A percentile compares a stretch with the other conserved stretches of the same genome.
Conservation (phyloP, 257 asterid genomes). For the Nicotiana otophora region DNA sequence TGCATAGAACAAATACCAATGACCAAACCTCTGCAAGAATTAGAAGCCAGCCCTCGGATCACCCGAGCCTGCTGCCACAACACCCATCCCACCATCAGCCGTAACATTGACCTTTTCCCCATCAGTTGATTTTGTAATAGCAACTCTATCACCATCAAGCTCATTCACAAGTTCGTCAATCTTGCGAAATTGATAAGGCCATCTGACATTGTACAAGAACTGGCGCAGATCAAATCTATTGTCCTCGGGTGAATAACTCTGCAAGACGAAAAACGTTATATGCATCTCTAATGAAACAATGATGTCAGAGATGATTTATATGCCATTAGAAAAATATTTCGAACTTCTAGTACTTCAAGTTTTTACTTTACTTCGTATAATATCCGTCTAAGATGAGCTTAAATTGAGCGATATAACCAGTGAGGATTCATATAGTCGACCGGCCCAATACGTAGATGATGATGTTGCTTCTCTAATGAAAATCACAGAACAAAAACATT, state of each 20-base stretch:
- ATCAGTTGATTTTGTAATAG: conserved; percentile 6
- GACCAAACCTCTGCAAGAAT: conserved; percentile 19
- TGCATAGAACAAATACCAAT: conserved; percentile 35
- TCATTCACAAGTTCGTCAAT: conserved; percentile 69
- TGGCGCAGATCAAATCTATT: conserved; percentile 92
- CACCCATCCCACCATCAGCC: conserved; percentile 67
- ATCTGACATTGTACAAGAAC: conserved; percentile 72
- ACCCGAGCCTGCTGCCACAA: conserved; percentile 78
- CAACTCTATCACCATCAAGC: conserved; percentile 23
- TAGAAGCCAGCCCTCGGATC: conserved; percentile 80
- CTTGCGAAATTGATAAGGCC: conserved; percentile 86
- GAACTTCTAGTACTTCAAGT: too few species aligned
- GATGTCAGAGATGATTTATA: neutral
- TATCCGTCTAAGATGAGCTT: neutral
- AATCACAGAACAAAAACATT: neutral
- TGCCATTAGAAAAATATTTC: neutral
- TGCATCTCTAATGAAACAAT: neutral
- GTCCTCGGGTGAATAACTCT: conserved; percentile 87
- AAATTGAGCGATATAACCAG: neutral
- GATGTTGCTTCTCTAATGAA: neutral
- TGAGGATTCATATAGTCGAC: neutral
- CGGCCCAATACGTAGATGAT: neutral
- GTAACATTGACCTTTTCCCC: conserved; percentile 18
- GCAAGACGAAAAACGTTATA: conserved; percentile 2
- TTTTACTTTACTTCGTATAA: neutral